Evolutionary conservation across 306 rosid genomes (phyloP), one percentile per base, ranked within the genome.

Genomic region (Morella rubra): DNA sequence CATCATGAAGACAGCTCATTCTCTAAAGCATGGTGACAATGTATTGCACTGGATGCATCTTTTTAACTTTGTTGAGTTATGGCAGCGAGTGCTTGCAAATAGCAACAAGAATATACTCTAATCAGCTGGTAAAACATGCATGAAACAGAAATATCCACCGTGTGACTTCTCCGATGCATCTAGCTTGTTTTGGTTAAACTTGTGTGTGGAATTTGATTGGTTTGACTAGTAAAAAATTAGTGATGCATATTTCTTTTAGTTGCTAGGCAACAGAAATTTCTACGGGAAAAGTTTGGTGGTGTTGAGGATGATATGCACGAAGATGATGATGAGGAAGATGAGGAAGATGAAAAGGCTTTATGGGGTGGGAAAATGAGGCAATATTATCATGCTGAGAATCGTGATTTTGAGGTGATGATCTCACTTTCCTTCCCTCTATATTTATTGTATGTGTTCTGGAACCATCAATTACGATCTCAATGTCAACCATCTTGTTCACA

Each of bases 301-400:
- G 89, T 51, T 71, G 96, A 87, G 71, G 96, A 92, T 66, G 89
- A 78, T 73, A 80, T 85, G 89, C 66, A 76, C 44, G 85, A 78
- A 44, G 93, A 85, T 50, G 90, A 91, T 0, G 89, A 91, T 0
- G 89, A 89, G 0, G 91, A 89, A 7, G 96, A 87, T 4, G 90
- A 84, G 47, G 95, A 87, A 56, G 87, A 85, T 59, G 11, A 73
- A 73, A 76, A 54, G 59, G 72, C 46, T 22, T 22, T 77, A 13
- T 77, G 83, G 70, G 91, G 88, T 53, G 90, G 91, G 77, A 84
- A 75, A 75, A 83, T 70, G 71, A 53, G 54, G 70, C 32, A 65
- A 5, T 86, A 90, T 79, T 82, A 87, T 12, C 85, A 87, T 80
- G 98, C 91, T 78, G 98, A 95, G 44, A 95, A 92, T 88, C 84